Conservation (phyloP, 352 stramenopile genomes). For the Plasmopara muralis region DNA sequence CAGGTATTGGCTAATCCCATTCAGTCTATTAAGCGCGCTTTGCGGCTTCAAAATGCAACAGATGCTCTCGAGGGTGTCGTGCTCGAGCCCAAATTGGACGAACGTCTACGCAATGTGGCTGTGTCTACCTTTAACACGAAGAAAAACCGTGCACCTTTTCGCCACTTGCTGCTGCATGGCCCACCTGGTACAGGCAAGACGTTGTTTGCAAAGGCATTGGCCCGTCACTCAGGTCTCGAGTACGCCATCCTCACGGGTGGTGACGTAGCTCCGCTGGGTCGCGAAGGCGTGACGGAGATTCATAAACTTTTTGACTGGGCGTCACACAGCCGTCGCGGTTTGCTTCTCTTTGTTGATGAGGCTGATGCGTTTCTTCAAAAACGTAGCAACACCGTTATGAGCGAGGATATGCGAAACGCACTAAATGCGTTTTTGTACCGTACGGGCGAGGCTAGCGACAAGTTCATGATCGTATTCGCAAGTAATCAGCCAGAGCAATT, state of each 20-base stretch:
- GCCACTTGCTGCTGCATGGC: conserved; percentile 96
- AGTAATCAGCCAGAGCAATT: conserved; percentile 99
- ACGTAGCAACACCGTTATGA: conserved; percentile 90
- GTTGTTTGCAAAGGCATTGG: conserved; percentile 96
- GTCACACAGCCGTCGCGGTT: conserved; percentile 90
- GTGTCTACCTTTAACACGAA: conserved; percentile 98
- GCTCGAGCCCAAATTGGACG: conserved; percentile 90
- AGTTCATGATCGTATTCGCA: conserved; percentile 99
- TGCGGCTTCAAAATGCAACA: conserved; percentile 84
- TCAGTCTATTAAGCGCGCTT: conserved; percentile 80
- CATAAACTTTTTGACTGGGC: conserved; percentile 99
- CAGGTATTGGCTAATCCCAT: conserved; percentile 86
- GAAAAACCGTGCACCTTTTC: conserved; percentile 97
- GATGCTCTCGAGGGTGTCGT: conserved; percentile 95
- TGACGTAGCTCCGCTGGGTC: conserved; percentile 96
- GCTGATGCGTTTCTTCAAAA: conserved; percentile 99
- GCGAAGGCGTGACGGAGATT: conserved; percentile 97
- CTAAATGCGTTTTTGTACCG: conserved; percentile 99
- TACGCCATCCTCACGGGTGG: conserved; percentile 98
- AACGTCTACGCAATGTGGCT: conserved; percentile 92
- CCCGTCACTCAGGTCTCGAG: conserved; percentile 94
- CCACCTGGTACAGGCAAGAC: conserved; percentile 98
- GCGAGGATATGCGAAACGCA: conserved; percentile 98
- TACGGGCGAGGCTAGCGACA: conserved; percentile 95
- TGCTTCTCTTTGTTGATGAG: conserved; percentile 99